Base-by-base conservation (phyloP, 1,284 basidiomycete species). In the Trichosporon inkin region DNA sequence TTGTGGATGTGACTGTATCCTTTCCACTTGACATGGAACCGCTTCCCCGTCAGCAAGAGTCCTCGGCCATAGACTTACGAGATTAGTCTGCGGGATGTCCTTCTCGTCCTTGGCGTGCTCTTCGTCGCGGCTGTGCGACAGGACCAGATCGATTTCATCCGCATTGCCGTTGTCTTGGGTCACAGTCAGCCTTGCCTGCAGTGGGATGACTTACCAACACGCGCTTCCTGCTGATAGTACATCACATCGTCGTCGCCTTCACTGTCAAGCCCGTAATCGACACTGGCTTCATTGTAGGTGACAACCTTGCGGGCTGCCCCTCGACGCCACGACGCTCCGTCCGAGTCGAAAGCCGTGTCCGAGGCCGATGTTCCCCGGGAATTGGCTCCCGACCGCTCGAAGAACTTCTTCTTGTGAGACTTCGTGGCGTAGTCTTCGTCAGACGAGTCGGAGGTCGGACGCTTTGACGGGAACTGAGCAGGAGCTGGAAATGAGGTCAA, bases 1-100 rank as follows among this genome's bases (percentile, higher is more conserved):
- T 99, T 96, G 81, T 94, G 91, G 16, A 94, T 82, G 75, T 94
- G 91, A 13, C 91, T 94, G 76, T 92, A 94, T 65, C 86, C 86
- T 79, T 93, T 94, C 92, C 92, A 95, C 77, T 95, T 95, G 81
- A 95, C 92, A 76, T 93, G 90, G 81, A 89, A 95, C 53, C 92
- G 90, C 91, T 93, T 70, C 7, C 55, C 16, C 5, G 39, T 52
- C 28, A 63, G 53, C 8, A 11, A 3, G 19, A 6, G 22, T n/a
- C 28, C 8, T 8, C n/a, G 14, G 17, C 14, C 39, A 34, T 24
- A 36, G 2, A 81, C 87, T 67, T 75, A 92, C 91, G 68, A 94
- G 84, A 75, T 95, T 95, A 62, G 86, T 85, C 62, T 86, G 87
- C 81, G 89, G 92, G 54, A 88, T 75, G 71, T 95, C 92, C 55